phyloP scores from a whole-genome alignment of 805 yeast genomes.

The Teunomyces funiuensis region DNA sequence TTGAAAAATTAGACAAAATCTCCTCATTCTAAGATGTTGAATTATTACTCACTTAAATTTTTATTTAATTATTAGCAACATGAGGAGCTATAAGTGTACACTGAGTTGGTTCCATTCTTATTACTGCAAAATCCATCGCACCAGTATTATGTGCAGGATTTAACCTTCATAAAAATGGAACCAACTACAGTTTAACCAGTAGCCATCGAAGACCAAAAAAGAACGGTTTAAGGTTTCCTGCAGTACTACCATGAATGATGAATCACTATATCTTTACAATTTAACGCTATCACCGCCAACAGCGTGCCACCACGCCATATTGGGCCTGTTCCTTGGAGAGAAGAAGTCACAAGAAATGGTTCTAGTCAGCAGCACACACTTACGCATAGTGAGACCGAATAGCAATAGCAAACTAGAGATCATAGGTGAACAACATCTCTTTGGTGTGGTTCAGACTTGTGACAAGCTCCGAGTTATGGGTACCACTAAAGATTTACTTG shows the following conservation, averaged over 20 bases:
- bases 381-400: slow-evolving; percentile 56
- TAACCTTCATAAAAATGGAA: neutral
- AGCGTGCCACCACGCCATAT: slow-evolving; percentile 52
- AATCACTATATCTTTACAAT: slow-evolving; percentile 60
- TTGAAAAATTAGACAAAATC: too few relatives aligned
- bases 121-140: too few relatives aligned
- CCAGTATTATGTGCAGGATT: slow-evolving; percentile 1
- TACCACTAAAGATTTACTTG: slow-evolving; percentile 53
- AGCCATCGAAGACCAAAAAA: neutral
- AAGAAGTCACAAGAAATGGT: slow-evolving; percentile 62
- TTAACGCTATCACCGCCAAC: slow-evolving; percentile 67
- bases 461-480: slow-evolving; percentile 54
- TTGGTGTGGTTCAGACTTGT: slow-evolving; percentile 58
- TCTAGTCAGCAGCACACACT: slow-evolving; percentile 51
- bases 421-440: slow-evolving; percentile 45
- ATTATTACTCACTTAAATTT: too few relatives aligned
- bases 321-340: slow-evolving; percentile 64
- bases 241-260: slow-evolving; percentile 4
- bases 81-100: too few relatives aligned
- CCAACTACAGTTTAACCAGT: neutral
- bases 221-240: neutral
- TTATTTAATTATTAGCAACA: too few relatives aligned
- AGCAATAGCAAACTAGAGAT: slow-evolving; percentile 54
- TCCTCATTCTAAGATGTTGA: too few relatives aligned
- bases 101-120: too few relatives aligned